Conservation (phyloP, 2,329 filamentous ascomycete species). For the Trichocomaceae sp. region DNA sequence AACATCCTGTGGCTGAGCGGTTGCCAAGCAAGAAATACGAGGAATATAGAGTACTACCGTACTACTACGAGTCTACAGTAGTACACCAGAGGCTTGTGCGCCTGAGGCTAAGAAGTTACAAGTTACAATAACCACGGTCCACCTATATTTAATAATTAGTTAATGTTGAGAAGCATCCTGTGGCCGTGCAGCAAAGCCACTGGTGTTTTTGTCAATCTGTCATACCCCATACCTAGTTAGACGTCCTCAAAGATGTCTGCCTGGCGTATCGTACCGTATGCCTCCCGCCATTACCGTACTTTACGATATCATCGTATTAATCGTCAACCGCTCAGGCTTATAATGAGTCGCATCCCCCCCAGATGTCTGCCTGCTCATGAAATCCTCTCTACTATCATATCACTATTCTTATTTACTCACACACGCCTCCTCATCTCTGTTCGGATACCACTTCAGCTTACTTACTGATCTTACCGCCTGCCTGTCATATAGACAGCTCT, state of each 20-base stretch:
- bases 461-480: not conserved
- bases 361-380: not conserved
- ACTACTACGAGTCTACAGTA: too few relatives aligned
- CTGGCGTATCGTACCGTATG: not conserved
- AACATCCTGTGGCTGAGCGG: not conserved
- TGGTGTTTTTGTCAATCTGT: not conserved
- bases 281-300: conserved; percentile 1
- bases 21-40: too few relatives aligned
- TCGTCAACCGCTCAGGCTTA: not conserved
- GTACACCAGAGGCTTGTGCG: too few relatives aligned
- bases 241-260: not conserved
- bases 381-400: not conserved
- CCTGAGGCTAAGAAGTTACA: too few relatives aligned
- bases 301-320: conserved; percentile 5
- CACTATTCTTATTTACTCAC: not conserved
- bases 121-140: too few relatives aligned
- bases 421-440: not conserved
- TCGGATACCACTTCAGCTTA: not conserved
- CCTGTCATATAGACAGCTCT: not conserved
- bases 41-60: too few relatives aligned
- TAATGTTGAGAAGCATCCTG: not conserved
- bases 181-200: conserved; percentile 1
- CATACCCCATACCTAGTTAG: too few relatives aligned
- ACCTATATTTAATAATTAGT: too few relatives aligned
- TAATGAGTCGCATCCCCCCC: conserved; percentile 1